Evolutionary conservation across 2,329 filamentous ascomycete genomes (phyloP), one percentile per base, ranked within the genome.

Genomic region (Apiospora rasikravindrae): DNA sequence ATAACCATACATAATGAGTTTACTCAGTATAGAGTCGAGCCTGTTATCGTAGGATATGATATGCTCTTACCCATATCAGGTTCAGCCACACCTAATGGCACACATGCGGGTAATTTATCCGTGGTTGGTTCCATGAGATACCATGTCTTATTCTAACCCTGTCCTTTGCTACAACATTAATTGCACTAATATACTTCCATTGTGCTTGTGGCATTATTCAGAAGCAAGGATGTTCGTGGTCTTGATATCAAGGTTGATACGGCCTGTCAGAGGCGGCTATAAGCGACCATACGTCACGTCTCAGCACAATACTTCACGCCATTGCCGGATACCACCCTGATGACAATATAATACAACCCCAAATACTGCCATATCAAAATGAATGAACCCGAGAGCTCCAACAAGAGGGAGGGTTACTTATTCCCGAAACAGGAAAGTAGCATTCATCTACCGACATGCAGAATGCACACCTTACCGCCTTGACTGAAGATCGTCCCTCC

Each of bases 391-490:
- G 19, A n/a, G 22, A 24, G 57, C 57, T 10, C 33, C 22, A 40
- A 64, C 33, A 13, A 11, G 33, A 40, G 19, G 22, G 33, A n/a
- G 33, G 10, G 8, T 14, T 2, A 7, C 4, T n/a, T 40, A 13
- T n/a, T 64, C 8, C 57, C 19, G 8, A 22, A 64, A 64, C 13
- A 64, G 57, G 57, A 64, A 64, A 64, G 57, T 64, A 40, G 57
- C 24, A 64, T n/a, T 24, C 33, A 64, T 40, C 57, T 64, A n/a
- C 57, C 57, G 57, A 40, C 57, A 64, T 64, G 57, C 57, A 64
- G 57, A n/a, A 40, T 64, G 11, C 22, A 16, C 29, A 24, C 57
- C 29, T 64, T 40, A 40, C 57, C 53, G 22, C n/a, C 33, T 64
- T 64, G 8, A 40, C 33, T 13, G 4, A 64, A 64, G 57, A 64